A percentile compares a stretch with the other conserved stretches of the same genome.
Evolutionary conservation across 1,139 yeast genomes (phyloP).

Genomic region (Blastobotrys elegans): DNA sequence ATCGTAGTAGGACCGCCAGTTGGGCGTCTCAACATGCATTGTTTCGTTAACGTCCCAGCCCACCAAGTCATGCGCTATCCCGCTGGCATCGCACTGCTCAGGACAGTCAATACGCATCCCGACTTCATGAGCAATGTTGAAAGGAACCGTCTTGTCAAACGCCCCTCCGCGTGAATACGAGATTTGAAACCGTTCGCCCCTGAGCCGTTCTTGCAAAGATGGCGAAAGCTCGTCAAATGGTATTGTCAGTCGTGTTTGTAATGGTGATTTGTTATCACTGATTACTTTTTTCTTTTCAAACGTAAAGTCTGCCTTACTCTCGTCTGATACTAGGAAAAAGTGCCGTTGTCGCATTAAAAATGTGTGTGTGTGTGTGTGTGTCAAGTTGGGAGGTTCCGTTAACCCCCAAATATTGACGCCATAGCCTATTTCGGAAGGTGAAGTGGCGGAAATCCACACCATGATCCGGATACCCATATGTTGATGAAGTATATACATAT

Average conservation of each 20-base stretch:
- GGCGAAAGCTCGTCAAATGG: slow-evolving; percentile 18
- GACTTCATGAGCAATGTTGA: slow-evolving; percentile 26
- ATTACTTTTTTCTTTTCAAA: slow-evolving; percentile 14
- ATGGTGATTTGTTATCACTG: slow-evolving; percentile 19
- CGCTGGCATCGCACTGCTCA: slow-evolving; percentile 13
- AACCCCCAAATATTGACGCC: no score
- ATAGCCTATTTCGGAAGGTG: no score
- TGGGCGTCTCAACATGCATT: slow-evolving; percentile 22
- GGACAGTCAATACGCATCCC: slow-evolving; percentile 28
- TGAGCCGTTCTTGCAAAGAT: slow-evolving; percentile 7
- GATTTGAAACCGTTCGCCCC: slow-evolving; percentile 20
- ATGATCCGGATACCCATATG: no score
- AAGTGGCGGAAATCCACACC: no score
- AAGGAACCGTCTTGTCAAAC: slow-evolving; percentile 24
- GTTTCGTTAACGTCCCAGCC: slow-evolving; percentile 10
- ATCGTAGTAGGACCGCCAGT: slow-evolving; percentile 25
- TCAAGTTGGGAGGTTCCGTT: no score
- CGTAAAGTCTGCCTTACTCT: slow-evolving; percentile 17
- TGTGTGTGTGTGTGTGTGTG: neutral
- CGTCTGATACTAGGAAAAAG: slow-evolving; percentile 24
- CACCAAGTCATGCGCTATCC: slow-evolving; percentile 8
- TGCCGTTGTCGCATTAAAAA: slow-evolving; percentile 21
- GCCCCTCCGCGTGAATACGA: slow-evolving; percentile 23
- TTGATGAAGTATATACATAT: no score
- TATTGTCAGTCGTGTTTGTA: slow-evolving; percentile 25